These are phyloP conservation scores for Diospyros lotus DNA, from an alignment of 148 eudicot species.

Conservation along the genomic window DNA sequence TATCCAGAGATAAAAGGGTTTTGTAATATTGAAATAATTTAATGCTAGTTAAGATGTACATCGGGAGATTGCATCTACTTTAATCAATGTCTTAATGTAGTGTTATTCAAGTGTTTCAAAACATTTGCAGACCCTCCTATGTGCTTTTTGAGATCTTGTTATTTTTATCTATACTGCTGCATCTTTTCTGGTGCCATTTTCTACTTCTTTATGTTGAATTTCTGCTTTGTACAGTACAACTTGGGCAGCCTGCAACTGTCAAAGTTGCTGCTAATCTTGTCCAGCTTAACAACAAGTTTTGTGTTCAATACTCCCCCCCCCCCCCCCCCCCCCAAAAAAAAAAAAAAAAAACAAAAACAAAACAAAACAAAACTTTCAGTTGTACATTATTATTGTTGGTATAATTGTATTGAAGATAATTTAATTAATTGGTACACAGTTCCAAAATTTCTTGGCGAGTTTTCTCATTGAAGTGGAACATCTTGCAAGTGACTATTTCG, in stretches of 20 bases:
- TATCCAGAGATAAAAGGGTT: neutral
- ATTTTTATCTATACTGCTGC: neutral
- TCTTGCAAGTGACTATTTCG: too few species aligned
- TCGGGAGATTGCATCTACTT: neutral
- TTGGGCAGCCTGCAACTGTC: conserved; percentile 95
- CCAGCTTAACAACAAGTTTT: conserved; percentile 83
- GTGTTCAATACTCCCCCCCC: conserved; percentile 16
- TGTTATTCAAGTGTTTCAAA: too few species aligned
- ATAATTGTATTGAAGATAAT: too few species aligned
- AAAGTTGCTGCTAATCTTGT: conserved; percentile 98
- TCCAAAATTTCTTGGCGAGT: too few species aligned
- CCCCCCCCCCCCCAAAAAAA: too few species aligned
- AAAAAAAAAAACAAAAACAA: too few species aligned
- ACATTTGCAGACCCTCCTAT: neutral
- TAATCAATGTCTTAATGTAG: too few species aligned
- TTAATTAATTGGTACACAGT: too few species aligned
- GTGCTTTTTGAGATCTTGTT: neutral
- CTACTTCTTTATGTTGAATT: neutral
- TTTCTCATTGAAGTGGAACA: too few species aligned
- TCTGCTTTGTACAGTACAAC: conserved; percentile 54
- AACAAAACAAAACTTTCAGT: too few species aligned
- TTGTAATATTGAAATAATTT: neutral
- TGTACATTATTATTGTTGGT: too few species aligned
- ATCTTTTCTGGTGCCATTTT: neutral
- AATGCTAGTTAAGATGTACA: neutral